These are phyloP conservation scores for Leishmania martiniquensis DNA, from an alignment of 208 protist genomes.

Conservation along the genomic window DNA sequence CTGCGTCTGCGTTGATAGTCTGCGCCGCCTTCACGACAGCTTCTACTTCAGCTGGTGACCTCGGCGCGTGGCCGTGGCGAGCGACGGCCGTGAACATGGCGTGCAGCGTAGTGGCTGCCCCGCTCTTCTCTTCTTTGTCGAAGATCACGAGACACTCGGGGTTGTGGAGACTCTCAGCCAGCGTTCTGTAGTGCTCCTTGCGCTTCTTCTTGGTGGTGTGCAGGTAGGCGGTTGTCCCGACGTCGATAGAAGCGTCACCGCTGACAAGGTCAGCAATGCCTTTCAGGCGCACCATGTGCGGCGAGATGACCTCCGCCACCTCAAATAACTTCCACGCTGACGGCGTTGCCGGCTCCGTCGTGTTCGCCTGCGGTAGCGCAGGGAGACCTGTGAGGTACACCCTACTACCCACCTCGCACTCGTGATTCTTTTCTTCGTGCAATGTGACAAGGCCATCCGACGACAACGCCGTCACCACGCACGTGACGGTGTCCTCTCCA, in stretches of 20 bases:
- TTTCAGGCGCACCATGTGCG: slow-evolving; percentile 63
- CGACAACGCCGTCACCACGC: slow-evolving; percentile 76
- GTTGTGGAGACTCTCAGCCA: slow-evolving; percentile 50
- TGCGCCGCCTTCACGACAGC: slow-evolving; percentile 38
- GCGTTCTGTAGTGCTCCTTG: slow-evolving; percentile 54
- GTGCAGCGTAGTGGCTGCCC: slow-evolving; percentile 69
- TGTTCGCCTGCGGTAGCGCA: slow-evolving; percentile 52
- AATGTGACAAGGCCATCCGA: slow-evolving; percentile 75
- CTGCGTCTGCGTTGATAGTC: slow-evolving; percentile 21
- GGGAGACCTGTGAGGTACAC: slow-evolving; percentile 85
- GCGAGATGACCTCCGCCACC: slow-evolving; percentile 72
- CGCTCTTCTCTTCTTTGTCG: slow-evolving; percentile 85
- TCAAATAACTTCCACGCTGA: slow-evolving; percentile 64
- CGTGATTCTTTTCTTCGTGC: slow-evolving; percentile 90
- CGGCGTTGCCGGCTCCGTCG: slow-evolving; percentile 20
- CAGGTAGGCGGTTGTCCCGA: slow-evolving; percentile 83
- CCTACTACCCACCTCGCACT: slow-evolving; percentile 79
- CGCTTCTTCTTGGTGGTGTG: slow-evolving; percentile 89
- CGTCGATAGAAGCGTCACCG: slow-evolving; percentile 31
- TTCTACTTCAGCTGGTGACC: slow-evolving; percentile 39
- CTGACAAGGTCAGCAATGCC: slow-evolving; percentile 32
- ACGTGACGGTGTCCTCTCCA: slow-evolving; percentile 84
- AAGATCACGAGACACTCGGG: slow-evolving; percentile 79
- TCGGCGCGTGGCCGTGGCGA: slow-evolving; percentile 30
- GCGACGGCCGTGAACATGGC: slow-evolving; percentile 78